Evolutionary conservation across 116 monocot genomes (phyloP), one percentile per base, ranked within the genome.

Genomic region (Posidonia oceanica): DNA sequence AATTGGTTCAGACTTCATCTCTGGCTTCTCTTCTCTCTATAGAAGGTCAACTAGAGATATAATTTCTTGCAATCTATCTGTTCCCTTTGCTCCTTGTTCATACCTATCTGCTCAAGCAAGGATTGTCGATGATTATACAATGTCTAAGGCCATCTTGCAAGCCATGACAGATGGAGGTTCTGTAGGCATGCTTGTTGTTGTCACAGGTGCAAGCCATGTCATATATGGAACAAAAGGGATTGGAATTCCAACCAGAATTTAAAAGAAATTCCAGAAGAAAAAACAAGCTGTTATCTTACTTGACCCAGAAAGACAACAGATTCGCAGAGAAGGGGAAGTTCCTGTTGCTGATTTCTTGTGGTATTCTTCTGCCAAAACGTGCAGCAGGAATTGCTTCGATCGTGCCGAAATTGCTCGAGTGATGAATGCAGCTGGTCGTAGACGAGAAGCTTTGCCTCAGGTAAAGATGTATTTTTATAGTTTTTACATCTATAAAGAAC

Each of bases 301-400:
- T 36, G 85, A 91, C 74, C 89, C 96, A 74, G 91, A 89, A 61
- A 84, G 91, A 60, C 91, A 96, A 77, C 74, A 83, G 13, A 91
- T 96, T 56, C 84, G 91, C 57, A 77, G 89, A 69, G 92, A 91
- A 84, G 96, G 96, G 62, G 96, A 97, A 72, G 78, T 84, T 62
- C 96, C 96, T 75, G 77, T 87, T 53, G 92, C 96, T 74, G 96
- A 97, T 80, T 95, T 91, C 76, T 79, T 97, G 75, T 97, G 96
- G 96, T 97, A 97, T 72, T 91, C 96, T 66, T 85, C 96, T 67
- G 92, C 92, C 69, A 97, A 89, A 76, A 75, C 92, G 69, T 97
- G 96, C 71, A 97, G 72, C 63, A 88, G 92, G 75, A 97, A 97
- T 85, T 92, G 96, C 82, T 97, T 97, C 76, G 96, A 97, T 77